Evolutionary conservation across 805 yeast species (phyloP), one percentile per base, ranked within the genome.

Genomic region (Grigorovia yakushimaensis): DNA sequence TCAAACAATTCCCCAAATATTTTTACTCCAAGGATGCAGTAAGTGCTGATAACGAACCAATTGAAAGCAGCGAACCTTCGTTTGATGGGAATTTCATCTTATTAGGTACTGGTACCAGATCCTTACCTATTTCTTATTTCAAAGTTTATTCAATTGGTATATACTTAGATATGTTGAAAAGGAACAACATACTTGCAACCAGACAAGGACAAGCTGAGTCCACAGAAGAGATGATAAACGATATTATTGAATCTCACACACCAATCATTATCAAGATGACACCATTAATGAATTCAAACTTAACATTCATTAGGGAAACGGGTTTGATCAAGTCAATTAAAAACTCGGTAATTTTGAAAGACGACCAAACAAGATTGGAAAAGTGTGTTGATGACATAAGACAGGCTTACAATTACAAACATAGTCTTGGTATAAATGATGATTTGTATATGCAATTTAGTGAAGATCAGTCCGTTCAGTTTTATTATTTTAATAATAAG

Each of bases 241-340:
- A 33, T 33, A 15, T 33, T 15, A 33, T 33, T 33, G 17, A 33
- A 15, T 33, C 37, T 33, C 8, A 15, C 15, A 33, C 2, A 33
- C 37, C n/a, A 48, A 74, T 88, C 54, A 70, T 81, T 41, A 82
- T 88, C 22, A 73, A 95, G 52, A 82, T 91, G 49, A 81, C 84
- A 10, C 97, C 98, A 0, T 80, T 83, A 17, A 77, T 96, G 60
- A 88, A 85, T 63, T 91, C 98, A 1, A 97, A 91, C 66, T 88
- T 84, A 66, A 79, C 80, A 52, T 98, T 93, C 61, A 67, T 91
- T 58, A 77, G 84, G 54, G 98, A 93, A 60, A 98, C 98, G 0
- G 50, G 50, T 39, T 76, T 93, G 51, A 76, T 88, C 43, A 82
- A 89, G 61, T 79, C 95, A 0, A 76, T 87, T 42, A 71, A 82